Base-by-base conservation (phyloP, 768 basidiomycete genomes). In the Boletus reticulatus region DNA sequence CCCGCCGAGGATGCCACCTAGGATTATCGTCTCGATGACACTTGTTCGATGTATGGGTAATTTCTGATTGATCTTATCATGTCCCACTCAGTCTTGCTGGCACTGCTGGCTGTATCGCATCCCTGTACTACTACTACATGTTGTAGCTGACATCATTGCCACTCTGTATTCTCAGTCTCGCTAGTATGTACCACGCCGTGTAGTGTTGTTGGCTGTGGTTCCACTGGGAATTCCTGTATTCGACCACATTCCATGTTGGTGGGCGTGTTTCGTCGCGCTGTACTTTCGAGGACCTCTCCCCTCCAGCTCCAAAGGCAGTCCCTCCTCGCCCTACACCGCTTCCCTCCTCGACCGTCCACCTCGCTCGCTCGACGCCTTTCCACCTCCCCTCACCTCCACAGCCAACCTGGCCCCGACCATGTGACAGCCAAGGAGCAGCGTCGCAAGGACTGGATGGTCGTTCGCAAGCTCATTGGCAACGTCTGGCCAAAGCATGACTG, bases 401-500 rank as follows among this genome's bases (percentile, higher is more conserved):
- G 24, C 48, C 53, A 58, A 31, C 34, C 14, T 10, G 38, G 38
- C 7, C 38, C 38, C 34, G 34, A 19, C n/a, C 58, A 60, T 56
- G 57, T 43, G 47, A 64, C 39, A 29, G 64, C 62, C n/a, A 67
- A 62, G 20, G 78, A 83, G 50, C 84, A 95, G 69, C 78, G 92
- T 44, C 75, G 75, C 62, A 87, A 81, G 48, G 97, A 99, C 71
- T 97, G 93, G 94, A 72, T 73, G 36, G 95, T 98, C 56, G 80
- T 96, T 56, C 88, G 85, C 68, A 80, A 78, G 50, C 78, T 99
- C n/a, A 80, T 91, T 59, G 80, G 80, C 10, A 93, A 98, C 62
- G 88, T 99, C 17, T 99, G 97, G 97, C 96, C 97, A 2, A 82
- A 83, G 65, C 74, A 85, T 61, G 90, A 95, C 65, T 89, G 87